These are phyloP conservation scores for Centaurea solstitialis DNA, from an alignment of 129 eudicot species.

Conservation along the genomic window DNA sequence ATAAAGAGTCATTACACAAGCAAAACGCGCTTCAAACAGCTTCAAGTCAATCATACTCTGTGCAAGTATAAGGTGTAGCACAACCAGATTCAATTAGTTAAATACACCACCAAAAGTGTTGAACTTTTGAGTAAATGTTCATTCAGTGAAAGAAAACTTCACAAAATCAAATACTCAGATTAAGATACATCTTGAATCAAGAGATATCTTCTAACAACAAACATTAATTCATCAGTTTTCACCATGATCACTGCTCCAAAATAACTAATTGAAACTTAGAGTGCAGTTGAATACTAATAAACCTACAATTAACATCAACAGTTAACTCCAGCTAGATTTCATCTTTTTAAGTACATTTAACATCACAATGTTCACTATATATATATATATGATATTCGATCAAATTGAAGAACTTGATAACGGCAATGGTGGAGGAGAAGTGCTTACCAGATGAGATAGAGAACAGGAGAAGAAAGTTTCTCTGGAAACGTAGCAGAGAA, in stretches of 20 bases:
- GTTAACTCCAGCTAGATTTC: not conserved
- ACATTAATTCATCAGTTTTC: not conserved
- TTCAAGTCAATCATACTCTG: not conserved
- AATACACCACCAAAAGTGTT: not conserved
- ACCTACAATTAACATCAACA: not conserved
- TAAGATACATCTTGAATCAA: not conserved
- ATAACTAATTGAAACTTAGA: not conserved
- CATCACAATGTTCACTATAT: not conserved
- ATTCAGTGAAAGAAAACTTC: not conserved
- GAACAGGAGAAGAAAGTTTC: constrained; percentile 54
- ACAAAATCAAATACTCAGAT: not conserved
- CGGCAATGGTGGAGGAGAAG: not conserved
- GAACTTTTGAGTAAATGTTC: not conserved
- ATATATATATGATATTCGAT: not conserved
- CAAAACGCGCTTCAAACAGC: not conserved
- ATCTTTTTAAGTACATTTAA: not conserved
- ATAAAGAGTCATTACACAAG: not conserved
- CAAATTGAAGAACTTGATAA: constrained; percentile 4
- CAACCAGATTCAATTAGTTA: not conserved
- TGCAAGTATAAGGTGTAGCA: not conserved
- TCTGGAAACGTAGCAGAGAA: constrained; percentile 59
- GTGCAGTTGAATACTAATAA: not conserved
- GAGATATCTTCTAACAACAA: not conserved
- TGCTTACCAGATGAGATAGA: constrained; percentile 66
- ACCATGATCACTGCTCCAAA: not conserved